Conservation (phyloP, 192 early-diverging fungal species). For the Coemansia sp. region DNA sequence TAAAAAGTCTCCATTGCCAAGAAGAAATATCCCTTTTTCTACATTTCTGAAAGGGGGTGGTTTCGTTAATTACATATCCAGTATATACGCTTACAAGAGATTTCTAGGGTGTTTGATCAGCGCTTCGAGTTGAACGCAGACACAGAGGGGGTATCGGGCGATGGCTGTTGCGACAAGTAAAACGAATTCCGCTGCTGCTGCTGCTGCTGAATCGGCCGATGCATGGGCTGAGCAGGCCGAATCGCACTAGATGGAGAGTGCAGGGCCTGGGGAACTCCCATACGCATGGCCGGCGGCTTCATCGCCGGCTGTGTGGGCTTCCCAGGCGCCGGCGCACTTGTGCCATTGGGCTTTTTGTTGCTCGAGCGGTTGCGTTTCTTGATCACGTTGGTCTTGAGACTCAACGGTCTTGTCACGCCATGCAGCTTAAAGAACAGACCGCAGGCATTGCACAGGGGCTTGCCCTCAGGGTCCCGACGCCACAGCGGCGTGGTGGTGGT, state of each 20-base stretch:
- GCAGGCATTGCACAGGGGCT: conserved; percentile 96
- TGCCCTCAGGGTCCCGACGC: conserved; percentile 86
- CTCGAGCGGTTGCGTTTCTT: conserved; percentile 85
- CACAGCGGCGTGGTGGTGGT: conserved; percentile 93
- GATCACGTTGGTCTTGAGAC: conserved; percentile 91
- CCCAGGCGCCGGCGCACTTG: background rate
- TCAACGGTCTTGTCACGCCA: conserved; percentile 87
- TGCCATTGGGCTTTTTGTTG: conserved; percentile 20
- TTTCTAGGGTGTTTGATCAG: background rate
- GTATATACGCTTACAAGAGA: background rate
- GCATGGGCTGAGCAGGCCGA: background rate
- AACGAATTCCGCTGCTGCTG: background rate
- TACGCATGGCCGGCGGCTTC: background rate
- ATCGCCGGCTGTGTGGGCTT: background rate
- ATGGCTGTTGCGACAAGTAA: background rate
- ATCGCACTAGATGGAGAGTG: background rate
- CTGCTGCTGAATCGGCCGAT: conserved; percentile 6
- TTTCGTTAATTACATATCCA: background rate
- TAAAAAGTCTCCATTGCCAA: too few relatives aligned
- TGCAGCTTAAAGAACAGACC: conserved; percentile 96
- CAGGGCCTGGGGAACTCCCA: background rate
- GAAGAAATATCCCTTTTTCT: too few relatives aligned
- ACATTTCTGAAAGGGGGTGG: background rate
- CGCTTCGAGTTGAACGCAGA: background rate
- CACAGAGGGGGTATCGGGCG: background rate